Evolutionary conservation across 371 early-diverging fungal species (phyloP).

Genomic region (Mortierella sp.): DNA sequence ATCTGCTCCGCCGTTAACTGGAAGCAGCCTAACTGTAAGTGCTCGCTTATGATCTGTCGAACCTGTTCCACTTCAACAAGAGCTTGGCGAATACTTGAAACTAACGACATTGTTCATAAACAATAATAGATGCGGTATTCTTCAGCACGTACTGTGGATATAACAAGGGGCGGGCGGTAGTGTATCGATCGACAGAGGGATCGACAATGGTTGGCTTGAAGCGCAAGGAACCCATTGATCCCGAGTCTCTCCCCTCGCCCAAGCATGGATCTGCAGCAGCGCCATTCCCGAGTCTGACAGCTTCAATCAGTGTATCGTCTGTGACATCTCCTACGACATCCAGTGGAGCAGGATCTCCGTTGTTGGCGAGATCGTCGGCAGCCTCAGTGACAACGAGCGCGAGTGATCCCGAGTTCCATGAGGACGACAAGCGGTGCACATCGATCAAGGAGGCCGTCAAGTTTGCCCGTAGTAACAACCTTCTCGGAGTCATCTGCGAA

Average conservation of each 20-base stretch:
- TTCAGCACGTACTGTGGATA: slow-evolving; percentile 85
- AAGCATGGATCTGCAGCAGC: slow-evolving; percentile 39
- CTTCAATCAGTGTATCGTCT: slow-evolving; percentile 24
- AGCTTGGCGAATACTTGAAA: background rate
- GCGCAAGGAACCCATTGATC: slow-evolving; percentile 46
- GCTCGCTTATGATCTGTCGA: background rate
- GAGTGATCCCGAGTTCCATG: slow-evolving; percentile 35
- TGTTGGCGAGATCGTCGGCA: slow-evolving; percentile 16
- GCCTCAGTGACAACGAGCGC: background rate
- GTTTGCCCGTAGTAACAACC: slow-evolving; percentile 80
- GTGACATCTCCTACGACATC: slow-evolving; percentile 12
- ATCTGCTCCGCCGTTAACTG: slow-evolving; percentile 95
- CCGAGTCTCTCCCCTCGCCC: slow-evolving; percentile 43
- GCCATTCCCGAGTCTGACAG: slow-evolving; percentile 4
- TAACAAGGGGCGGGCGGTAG: slow-evolving; percentile 57
- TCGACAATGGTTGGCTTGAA: slow-evolving; percentile 15
- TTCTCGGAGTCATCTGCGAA: slow-evolving; percentile 92
- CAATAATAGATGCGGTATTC: slow-evolving; percentile 82
- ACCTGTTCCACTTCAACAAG: background rate
- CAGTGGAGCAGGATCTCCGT: slow-evolving; percentile 18
- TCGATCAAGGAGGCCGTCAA: slow-evolving; percentile 83
- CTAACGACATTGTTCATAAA: background rate
- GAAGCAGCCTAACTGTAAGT: slow-evolving; percentile 97
- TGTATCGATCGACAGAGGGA: background rate
- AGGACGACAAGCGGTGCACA: slow-evolving; percentile 46